Evolutionary conservation across 2,329 filamentous ascomycete genomes (phyloP).

Genomic region (Ophiostoma sp.): DNA sequence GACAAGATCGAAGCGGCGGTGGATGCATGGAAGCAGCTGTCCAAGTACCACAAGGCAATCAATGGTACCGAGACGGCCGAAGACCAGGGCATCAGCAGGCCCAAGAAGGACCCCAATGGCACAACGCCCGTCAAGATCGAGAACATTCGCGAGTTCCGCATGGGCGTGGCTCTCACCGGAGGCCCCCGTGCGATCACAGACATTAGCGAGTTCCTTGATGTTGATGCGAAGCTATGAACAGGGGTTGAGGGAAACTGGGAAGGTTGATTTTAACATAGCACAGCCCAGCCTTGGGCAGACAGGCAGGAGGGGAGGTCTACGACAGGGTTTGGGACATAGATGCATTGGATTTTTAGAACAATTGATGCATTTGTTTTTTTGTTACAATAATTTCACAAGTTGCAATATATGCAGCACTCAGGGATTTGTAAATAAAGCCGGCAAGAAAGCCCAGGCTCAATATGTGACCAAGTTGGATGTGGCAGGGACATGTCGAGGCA

Average conservation of each 20-base stretch:
- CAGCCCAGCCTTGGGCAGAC: background rate
- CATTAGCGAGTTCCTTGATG: constrained; percentile 81
- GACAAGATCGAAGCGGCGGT: constrained; percentile 49
- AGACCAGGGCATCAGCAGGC: constrained; percentile 38
- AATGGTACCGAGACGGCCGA: constrained; percentile 38
- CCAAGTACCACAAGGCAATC: constrained; percentile 33
- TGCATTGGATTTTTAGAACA: background rate
- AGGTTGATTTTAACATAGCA: background rate
- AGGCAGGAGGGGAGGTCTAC: background rate
- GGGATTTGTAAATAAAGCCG: background rate
- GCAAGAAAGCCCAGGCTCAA: background rate
- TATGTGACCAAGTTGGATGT: background rate
- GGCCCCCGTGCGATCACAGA: constrained; percentile 74
- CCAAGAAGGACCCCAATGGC: constrained; percentile 46
- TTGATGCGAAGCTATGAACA: constrained; percentile 73
- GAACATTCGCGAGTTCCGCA: constrained; percentile 80
- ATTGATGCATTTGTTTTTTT: background rate
- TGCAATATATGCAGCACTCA: background rate
- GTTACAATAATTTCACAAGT: background rate
- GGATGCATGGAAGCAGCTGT: constrained; percentile 40
- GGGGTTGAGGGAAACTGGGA: background rate
- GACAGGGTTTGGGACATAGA: background rate
- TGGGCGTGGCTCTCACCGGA: constrained; percentile 67
- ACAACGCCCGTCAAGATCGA: constrained; percentile 64
- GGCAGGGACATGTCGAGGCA: background rate